Conservation (phyloP, 306 rosid genomes). For the Quercus ilex region DNA sequence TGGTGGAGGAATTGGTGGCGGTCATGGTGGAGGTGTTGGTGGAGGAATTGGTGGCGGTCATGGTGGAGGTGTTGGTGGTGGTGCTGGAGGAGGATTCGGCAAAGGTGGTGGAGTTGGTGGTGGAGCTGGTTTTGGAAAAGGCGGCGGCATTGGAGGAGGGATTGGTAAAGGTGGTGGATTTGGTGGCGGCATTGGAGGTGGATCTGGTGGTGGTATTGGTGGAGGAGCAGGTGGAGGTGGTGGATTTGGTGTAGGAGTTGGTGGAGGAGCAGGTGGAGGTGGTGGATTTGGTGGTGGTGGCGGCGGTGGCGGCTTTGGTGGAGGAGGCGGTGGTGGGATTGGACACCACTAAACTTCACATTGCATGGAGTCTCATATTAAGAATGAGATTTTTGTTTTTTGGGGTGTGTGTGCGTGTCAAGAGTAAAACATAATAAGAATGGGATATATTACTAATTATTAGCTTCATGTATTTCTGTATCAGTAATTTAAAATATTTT, state of each 20-base stretch:
- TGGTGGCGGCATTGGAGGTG: not conserved
- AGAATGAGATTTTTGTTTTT: not conserved
- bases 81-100: not conserved
- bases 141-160: conserved; percentile 24
- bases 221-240: conserved; percentile 28
- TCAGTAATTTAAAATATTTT: too few species aligned
- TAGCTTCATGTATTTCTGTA: too few species aligned
- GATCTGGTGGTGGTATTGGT: conserved; percentile 16
- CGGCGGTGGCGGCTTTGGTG: conserved; percentile 6
- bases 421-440: too few species aligned
- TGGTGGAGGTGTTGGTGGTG: conserved; percentile 35
- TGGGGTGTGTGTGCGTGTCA: not conserved
- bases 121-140: not conserved
- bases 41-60: conserved; percentile 24
- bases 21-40: conserved; percentile 20
- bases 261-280: conserved; percentile 24
- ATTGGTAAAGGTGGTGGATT: not conserved
- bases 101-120: conserved; percentile 3
- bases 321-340: conserved; percentile 30
- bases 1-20: conserved; percentile 20
- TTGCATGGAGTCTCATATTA: conserved; percentile 11
- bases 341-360: conserved; percentile 47
- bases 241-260: conserved; percentile 25
- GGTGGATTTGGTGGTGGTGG: conserved; percentile 37
- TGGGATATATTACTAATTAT: too few species aligned